Evolutionary conservation across 129 eudicot species (phyloP), one percentile per base, ranked within the genome.

Genomic region (Deinandra increscens): DNA sequence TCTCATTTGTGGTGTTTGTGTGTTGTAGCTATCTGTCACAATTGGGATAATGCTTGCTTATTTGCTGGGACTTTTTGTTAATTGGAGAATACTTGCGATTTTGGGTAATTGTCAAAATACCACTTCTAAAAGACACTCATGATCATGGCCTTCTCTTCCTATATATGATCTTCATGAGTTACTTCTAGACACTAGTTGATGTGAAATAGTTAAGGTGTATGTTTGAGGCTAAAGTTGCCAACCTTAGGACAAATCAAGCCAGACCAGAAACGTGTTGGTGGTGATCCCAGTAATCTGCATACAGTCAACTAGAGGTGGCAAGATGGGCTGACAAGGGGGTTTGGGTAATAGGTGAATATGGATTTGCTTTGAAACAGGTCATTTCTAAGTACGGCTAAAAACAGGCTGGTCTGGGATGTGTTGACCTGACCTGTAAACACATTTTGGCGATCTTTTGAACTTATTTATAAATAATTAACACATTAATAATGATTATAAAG

Each of bases 11-110:
- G 53, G 14, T 18, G 23, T 75, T 61, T 42, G 38, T 74, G 59
- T 65, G n/a, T 69, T 78, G 70, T 70, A 92, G 98, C 88, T 93
- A 44, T 86, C 96, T 18, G 95, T 93, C 54, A 89, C 98, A 17
- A 87, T 93, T 66, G 98, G 98, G 59, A 93, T 89, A 49, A 79
- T 93, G 98, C 75, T 93, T 59, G 79, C 95, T 5, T 93, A 93
- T 81, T 82, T 93, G 74, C 81, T 93, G 39, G 98, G 98, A 44
- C 90, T 93, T 70, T 82, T 93, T 76, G 86, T 64, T 71, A 69
- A 70, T 59, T 93, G 96, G 98, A 89, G 98, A 83, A 59, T 79
- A 6, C 98, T 93, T 78, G 98, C 98, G 65, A 82, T 84, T 75
- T 71, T 93, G 75, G 98, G 96, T 88, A 86, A 81, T 68, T 34